phyloP scores from a whole-genome alignment of 225 moss, liverwort and hornwort species.

The Bryum argenteum region DNA sequence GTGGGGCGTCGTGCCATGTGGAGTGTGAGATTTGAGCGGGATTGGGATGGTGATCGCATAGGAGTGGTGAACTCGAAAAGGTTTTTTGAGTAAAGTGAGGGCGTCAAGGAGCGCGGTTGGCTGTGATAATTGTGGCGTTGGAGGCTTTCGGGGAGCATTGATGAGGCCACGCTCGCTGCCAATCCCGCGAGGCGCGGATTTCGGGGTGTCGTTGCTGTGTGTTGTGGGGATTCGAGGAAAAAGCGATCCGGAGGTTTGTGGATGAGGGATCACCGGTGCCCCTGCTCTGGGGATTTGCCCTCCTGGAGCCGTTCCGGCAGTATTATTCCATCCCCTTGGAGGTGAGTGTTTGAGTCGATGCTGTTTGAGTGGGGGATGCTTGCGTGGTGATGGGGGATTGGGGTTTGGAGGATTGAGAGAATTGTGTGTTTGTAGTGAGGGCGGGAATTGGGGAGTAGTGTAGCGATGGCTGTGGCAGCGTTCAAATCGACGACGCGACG shows the following conservation, averaged over 20 bases:
- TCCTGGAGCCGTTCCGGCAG: conserved; percentile 5
- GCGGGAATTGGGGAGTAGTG: neutral
- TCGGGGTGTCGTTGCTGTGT: conserved; percentile 6
- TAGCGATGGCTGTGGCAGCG: conserved; percentile 62
- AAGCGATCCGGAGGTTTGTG: conserved; percentile 30
- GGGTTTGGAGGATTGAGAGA: conserved; percentile 24
- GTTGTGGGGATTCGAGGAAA: conserved; percentile 14
- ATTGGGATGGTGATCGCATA: neutral
- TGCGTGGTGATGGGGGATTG: conserved; percentile 19
- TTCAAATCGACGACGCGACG: conserved; percentile 62
- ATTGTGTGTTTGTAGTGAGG: conserved; percentile 1
- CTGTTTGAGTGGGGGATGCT: neutral
- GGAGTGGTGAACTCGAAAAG: conserved; percentile 22
- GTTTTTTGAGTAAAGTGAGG: neutral
- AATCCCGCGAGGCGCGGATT: conserved; percentile 23
- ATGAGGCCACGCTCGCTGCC: conserved; percentile 17
- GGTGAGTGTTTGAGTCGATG: neutral
- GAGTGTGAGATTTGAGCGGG: conserved; percentile 3
- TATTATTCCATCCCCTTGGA: neutral
- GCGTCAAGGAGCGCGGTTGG: neutral
- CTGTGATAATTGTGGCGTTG: conserved; percentile 23
- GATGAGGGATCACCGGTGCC: conserved; percentile 38
- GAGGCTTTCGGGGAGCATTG: conserved; percentile 22
- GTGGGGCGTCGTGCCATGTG: neutral
- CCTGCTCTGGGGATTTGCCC: conserved; percentile 22